Evolutionary conservation across 129 eudicot species (phyloP).

Genomic region (Sambucus nigra): DNA sequence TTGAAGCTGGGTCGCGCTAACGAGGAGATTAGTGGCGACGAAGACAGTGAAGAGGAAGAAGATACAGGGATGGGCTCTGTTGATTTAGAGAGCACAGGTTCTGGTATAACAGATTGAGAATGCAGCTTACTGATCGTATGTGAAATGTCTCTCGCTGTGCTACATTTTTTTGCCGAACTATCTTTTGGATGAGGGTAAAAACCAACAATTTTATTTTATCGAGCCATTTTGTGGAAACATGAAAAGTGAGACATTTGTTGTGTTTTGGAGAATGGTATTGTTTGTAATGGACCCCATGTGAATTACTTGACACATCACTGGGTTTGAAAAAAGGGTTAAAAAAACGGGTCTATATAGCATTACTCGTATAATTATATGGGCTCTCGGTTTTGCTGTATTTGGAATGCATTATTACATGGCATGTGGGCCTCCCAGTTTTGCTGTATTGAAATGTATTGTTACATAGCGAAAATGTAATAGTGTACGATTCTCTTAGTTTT

Average conservation of each 20-base stretch:
- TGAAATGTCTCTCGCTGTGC: not conserved
- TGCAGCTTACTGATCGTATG: not conserved
- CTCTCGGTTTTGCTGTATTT: no score
- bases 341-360: no score
- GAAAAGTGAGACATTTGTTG: not conserved
- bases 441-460: no score
- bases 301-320: no score
- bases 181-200: not conserved
- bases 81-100: slow-evolving; percentile 46
- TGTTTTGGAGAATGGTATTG: not conserved
- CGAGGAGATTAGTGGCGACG: slow-evolving; percentile 59
- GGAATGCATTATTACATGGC: no score
- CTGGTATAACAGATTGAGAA: slow-evolving; percentile 22
- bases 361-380: no score
- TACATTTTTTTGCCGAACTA: not conserved
- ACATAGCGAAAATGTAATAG: no score
- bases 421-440: no score
- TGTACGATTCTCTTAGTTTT: no score
- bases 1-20: slow-evolving; percentile 35
- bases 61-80: slow-evolving; percentile 63
- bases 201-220: not conserved
- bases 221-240: not conserved
- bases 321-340: no score
- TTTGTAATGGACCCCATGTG: no score
- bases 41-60: slow-evolving; percentile 59